These are phyloP conservation scores for Epichloe aotearoae DNA, from an alignment of 2,329 filamentous ascomycete genomes.

Conservation along the genomic window DNA sequence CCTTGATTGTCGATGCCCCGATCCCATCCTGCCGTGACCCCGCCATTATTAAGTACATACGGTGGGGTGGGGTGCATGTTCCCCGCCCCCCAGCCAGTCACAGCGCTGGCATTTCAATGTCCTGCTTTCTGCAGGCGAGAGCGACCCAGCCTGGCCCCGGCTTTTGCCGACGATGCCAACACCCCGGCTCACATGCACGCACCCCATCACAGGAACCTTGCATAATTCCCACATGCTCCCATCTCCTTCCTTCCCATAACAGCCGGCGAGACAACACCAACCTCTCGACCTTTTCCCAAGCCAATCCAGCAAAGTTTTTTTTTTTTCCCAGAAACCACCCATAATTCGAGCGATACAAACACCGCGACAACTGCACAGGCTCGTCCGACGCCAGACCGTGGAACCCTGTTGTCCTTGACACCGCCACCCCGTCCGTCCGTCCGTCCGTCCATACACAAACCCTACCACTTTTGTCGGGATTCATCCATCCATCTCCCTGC, in stretches of 20 bases:
- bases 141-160: slow-evolving; percentile 7
- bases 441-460: not conserved
- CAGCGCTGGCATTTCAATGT: not conserved
- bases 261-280: not conserved
- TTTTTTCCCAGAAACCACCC: too few relatives aligned
- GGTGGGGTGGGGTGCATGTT: not conserved
- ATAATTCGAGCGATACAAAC: not conserved
- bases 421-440: not conserved
- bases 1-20: not conserved
- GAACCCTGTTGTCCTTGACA: not conserved
- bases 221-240: too few relatives aligned
- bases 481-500: not conserved
- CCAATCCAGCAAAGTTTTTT: too few relatives aligned
- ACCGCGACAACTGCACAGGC: not conserved
- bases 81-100: slow-evolving; percentile 1
- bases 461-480: not conserved
- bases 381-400: not conserved
- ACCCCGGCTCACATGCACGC: not conserved
- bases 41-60: slow-evolving; percentile 16
- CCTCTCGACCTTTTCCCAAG: not conserved
- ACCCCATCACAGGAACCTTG: too few relatives aligned
- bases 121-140: not conserved
- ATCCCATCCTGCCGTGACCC: slow-evolving; percentile 6
- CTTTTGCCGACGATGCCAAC: slow-evolving; percentile 11
- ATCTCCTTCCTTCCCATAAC: not conserved